Conservation (phyloP, 177 flowering plant genomes). For the Tripterygium wilfordii region DNA sequence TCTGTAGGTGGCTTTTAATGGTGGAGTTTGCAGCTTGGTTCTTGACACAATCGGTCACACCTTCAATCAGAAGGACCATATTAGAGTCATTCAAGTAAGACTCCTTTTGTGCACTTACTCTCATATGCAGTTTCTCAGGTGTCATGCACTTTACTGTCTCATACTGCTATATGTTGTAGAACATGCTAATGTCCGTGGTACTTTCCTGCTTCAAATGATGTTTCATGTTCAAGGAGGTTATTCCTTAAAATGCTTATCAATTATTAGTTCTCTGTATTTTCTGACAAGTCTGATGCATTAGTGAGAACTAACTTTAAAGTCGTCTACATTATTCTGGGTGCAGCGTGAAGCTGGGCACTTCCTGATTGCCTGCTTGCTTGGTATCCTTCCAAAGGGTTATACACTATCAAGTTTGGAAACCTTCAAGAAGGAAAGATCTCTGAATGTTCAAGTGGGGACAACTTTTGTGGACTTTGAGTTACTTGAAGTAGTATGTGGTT, state of each 20-base stretch:
- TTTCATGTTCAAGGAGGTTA: too few relatives aligned
- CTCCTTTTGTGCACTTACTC: not conserved
- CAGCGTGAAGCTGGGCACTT: conserved; percentile 99
- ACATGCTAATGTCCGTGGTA: too few relatives aligned
- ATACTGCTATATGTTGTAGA: not conserved
- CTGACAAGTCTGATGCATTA: too few relatives aligned
- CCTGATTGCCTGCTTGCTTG: conserved; percentile 84
- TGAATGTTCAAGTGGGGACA: conserved; percentile 95
- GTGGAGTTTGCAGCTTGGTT: conserved; percentile 69
- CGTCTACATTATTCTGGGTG: not conserved
- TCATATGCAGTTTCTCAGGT: not conserved
- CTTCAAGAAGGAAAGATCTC: conserved; percentile 73
- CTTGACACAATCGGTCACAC: conserved; percentile 83
- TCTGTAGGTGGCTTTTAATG: conserved; percentile 58
- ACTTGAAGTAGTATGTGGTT: conserved; percentile 68
- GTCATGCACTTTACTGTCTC: not conserved
- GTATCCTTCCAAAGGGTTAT: conserved; percentile 83
- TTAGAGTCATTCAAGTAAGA: conserved; percentile 75
- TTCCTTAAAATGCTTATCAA: too few relatives aligned
- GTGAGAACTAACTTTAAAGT: too few relatives aligned
- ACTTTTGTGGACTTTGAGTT: conserved; percentile 92
- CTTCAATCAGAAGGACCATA: conserved; percentile 66
- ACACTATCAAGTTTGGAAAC: conserved; percentile 82
- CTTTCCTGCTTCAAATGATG: too few relatives aligned
- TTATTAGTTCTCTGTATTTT: too few relatives aligned